Evolutionary conservation across 2,329 filamentous ascomycete species (phyloP), one percentile per base, ranked within the genome.

Genomic region (Neonectria magnoliae): DNA sequence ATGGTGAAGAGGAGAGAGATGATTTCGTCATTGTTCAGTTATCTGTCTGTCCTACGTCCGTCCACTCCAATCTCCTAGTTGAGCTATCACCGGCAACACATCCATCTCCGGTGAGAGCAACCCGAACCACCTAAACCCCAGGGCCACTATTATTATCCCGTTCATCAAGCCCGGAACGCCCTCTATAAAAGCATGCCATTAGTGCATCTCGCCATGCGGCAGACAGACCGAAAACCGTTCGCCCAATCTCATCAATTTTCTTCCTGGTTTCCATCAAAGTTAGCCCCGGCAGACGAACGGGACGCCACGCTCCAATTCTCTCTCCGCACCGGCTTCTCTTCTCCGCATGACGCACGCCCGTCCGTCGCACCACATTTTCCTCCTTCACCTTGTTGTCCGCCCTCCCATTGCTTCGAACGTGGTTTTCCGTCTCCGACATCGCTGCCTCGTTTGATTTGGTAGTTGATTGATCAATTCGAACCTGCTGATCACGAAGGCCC

Each of bases 391-490:
- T 59, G 56, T 52, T 59, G 51, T 60, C 61, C 51, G 22, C 31
- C 9, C 27, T 59, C 31, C 33, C 25, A 25, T 25, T 36, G 41
- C 25, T 25, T 27, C 11, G n/a, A 6, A 16, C 18, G 13, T 41
- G 10, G 20, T 63, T 63, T 63, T 3, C 18, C 20, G 56, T 50
- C 51, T 66, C 64, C 64, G 64, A 66, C 57, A 66, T 67, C 65
- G 61, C 63, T 62, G 31, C 13, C 25, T 44, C 5, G 18, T 47
- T 57, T 42, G 31, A 5, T 52, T 36, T 44, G 18, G 33, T 20
- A 14, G n/a, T 13, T 8, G 29, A 13, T n/a, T 16, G 45, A 48
- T 29, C 14, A 48, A n/a, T 31, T 18, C 27, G 29, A 33, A 33
- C 27, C 27, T 36, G n/a, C 44, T 64, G 44, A 54, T 33, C 54